phyloP scores from a whole-genome alignment of 768 basidiomycete genomes.

The Dentipellis fragilis region DNA sequence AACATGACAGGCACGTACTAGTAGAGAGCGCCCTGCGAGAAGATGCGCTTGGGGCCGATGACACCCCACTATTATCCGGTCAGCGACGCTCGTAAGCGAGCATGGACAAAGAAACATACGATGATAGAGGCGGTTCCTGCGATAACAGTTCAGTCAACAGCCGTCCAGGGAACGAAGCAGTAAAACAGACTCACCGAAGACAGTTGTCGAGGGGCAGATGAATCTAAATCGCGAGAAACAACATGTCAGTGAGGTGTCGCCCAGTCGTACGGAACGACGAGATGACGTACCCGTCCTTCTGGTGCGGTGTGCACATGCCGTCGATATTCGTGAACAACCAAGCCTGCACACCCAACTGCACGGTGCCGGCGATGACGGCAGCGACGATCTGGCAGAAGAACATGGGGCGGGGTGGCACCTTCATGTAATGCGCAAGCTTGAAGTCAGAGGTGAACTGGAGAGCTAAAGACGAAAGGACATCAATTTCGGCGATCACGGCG shows the following conservation, averaged over 20 bases:
- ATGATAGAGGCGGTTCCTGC: constrained; percentile 59
- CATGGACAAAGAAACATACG: background rate
- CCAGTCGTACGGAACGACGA: background rate
- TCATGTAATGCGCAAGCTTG: constrained; percentile 66
- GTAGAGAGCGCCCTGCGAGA: constrained; percentile 42
- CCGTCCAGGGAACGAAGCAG: background rate
- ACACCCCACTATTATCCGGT: constrained; percentile 35
- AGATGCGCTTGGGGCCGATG: constrained; percentile 65
- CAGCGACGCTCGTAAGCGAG: background rate
- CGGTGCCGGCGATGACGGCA: constrained; percentile 57
- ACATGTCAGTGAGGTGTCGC: constrained; percentile 30
- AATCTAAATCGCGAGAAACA: background rate
- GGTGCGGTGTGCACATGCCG: constrained; percentile 42
- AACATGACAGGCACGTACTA: background rate
- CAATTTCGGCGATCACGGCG: background rate
- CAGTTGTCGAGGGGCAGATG: constrained; percentile 52
- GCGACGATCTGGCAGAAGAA: constrained; percentile 66
- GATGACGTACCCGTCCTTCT: constrained; percentile 31
- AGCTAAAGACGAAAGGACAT: constrained; percentile 21
- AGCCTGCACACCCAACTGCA: constrained; percentile 63
- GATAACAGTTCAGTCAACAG: background rate
- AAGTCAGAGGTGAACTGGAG: constrained; percentile 64
- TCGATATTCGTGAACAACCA: constrained; percentile 70
- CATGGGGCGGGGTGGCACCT: constrained; percentile 54
- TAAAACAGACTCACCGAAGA: constrained; percentile 34